Percentiles rank a stretch among this genome's conserved stretches.
phyloP scores from a whole-genome alignment of 208 protist genomes.

The Herpetomonas tarakana region DNA sequence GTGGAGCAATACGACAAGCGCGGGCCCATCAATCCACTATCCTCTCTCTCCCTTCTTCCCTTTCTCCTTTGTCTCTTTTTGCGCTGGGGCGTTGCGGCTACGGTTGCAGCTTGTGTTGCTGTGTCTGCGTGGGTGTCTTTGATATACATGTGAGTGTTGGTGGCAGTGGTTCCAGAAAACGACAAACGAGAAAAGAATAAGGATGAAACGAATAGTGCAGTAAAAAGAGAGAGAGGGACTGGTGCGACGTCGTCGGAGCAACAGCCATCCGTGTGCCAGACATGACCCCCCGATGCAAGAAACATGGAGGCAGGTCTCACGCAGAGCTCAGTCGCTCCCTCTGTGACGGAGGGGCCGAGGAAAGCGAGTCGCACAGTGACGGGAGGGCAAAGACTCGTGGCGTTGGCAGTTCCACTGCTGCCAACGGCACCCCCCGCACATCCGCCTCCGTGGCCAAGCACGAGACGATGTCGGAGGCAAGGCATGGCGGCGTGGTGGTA shows the following conservation, averaged over 20 bases:
- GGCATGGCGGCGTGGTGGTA: not conserved
- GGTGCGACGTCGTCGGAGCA: not conserved
- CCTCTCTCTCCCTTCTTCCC: too few relatives aligned
- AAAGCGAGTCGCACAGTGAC: constrained; percentile 8
- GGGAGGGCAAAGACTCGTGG: constrained; percentile 19
- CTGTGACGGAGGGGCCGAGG: too few relatives aligned
- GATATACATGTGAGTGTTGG: too few relatives aligned
- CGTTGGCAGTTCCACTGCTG: constrained; percentile 22
- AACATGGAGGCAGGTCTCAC: too few relatives aligned
- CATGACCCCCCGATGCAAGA: not conserved
- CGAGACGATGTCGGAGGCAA: constrained; percentile 34
- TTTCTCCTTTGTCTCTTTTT: too few relatives aligned
- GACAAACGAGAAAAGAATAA: constrained; percentile 6
- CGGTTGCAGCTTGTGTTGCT: too few relatives aligned
- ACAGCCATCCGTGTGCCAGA: not conserved
- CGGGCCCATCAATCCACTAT: too few relatives aligned
- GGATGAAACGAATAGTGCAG: too few relatives aligned
- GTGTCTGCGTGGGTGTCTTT: too few relatives aligned
- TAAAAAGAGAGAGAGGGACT: not conserved
- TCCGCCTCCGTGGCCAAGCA: constrained; percentile 64
- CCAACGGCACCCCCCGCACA: constrained; percentile 38
- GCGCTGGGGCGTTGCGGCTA: too few relatives aligned
- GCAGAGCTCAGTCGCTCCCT: too few relatives aligned
- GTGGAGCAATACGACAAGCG: too few relatives aligned
- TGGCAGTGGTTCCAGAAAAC: not conserved